A percentile compares a stretch with the other conserved stretches of the same genome.
These are phyloP conservation scores for Castanea sativa DNA, from an alignment of 306 rosid species.

Conservation along the genomic window DNA sequence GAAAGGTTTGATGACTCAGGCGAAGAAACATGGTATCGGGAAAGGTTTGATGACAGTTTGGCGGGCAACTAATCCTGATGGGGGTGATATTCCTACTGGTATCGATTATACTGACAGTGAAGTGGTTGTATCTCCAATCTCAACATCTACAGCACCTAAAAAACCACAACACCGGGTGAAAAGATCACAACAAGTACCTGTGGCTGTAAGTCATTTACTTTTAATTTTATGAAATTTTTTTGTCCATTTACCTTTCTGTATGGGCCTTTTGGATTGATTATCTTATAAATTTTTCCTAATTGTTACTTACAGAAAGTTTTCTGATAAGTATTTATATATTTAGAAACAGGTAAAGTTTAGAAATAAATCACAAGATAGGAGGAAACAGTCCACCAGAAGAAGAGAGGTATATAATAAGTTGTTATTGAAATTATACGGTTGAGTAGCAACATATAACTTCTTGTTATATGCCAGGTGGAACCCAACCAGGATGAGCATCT, in stretches of 20 bases:
- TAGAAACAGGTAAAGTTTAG: conserved; percentile 59
- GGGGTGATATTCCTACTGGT: conserved; percentile 50
- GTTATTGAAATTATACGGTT: conserved; percentile 10
- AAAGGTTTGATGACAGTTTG: conserved; percentile 97
- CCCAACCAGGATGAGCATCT: conserved; percentile 32
- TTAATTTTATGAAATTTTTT: conserved; percentile 6
- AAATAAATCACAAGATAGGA: conserved; percentile 53
- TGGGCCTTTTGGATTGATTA: conserved; percentile 17
- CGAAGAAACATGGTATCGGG: conserved; percentile 78
- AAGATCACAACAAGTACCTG: conserved; percentile 37
- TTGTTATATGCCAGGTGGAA: conserved; percentile 53
- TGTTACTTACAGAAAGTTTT: conserved; percentile 9
- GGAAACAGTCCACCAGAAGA: conserved; percentile 42
- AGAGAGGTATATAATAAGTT: conserved; percentile 47
- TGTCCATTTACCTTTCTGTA: conserved; percentile 6
- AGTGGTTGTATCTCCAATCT: conserved; percentile 22
- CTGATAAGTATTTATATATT: conserved; percentile 27
- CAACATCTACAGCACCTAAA: conserved; percentile 27
- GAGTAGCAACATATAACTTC: conserved; percentile 19
- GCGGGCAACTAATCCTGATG: conserved; percentile 79
- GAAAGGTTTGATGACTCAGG: conserved; percentile 83
- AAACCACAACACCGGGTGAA: conserved; percentile 30
- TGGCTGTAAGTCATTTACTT: conserved; percentile 43
- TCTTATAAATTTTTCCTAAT: conserved; percentile 18
- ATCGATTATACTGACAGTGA: conserved; percentile 40